These are phyloP conservation scores for Sonneratia caseolaris DNA, from an alignment of 345 rosid genomes.

Conservation along the genomic window DNA sequence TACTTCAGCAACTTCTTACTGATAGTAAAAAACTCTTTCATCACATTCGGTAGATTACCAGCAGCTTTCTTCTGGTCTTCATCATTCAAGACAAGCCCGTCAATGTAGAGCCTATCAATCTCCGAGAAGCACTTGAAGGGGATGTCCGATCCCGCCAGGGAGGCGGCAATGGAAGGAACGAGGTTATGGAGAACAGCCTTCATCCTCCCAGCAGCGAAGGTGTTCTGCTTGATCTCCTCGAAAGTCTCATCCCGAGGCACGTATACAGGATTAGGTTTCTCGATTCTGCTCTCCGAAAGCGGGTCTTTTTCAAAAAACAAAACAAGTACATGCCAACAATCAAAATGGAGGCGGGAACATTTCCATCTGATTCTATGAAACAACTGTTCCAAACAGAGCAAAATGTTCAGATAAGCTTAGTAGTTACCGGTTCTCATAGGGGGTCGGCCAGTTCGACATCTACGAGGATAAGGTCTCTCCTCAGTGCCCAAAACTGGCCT, in stretches of 20 bases:
- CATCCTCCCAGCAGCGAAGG: conserved; percentile 74
- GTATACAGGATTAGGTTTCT: conserved; percentile 72
- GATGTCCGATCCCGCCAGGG: conserved; percentile 66
- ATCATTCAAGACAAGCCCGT: conserved; percentile 46
- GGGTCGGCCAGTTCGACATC: conserved; percentile 87
- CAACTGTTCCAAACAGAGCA: too few relatives aligned
- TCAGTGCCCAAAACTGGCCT: conserved; percentile 57
- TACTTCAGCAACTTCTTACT: conserved; percentile 56
- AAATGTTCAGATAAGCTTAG: background rate
- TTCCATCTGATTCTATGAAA: too few relatives aligned
- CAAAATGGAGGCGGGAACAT: too few relatives aligned
- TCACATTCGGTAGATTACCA: conserved; percentile 20
- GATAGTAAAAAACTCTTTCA: conserved; percentile 42
- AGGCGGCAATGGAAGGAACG: conserved; percentile 67
- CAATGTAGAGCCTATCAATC: conserved; percentile 61
- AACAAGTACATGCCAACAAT: background rate
- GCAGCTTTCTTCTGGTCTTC: conserved; percentile 25
- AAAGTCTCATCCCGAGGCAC: conserved; percentile 93
- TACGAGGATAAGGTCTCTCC: conserved; percentile 80
- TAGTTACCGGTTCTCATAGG: conserved; percentile 44
- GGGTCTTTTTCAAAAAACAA: conserved; percentile 32
- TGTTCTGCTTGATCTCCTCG: conserved; percentile 78
- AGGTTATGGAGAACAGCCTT: conserved; percentile 91
- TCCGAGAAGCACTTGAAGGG: conserved; percentile 89
- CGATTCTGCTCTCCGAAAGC: conserved; percentile 61